phyloP scores from a whole-genome alignment of 2,329 filamentous ascomycete species.

The Hirsutella thompsonii region DNA sequence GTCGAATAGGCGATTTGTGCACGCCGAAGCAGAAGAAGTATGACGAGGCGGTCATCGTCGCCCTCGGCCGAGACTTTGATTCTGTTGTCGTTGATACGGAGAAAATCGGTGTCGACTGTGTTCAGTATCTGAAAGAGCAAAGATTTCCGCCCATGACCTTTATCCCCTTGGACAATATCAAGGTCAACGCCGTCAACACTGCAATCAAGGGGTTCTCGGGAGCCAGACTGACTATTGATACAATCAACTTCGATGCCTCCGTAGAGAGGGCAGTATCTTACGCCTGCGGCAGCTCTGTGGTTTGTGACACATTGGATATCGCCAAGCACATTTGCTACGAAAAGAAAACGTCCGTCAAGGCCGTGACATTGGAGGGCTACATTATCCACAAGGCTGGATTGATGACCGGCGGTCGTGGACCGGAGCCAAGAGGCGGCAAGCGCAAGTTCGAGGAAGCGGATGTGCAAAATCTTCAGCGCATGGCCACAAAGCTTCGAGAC shows the following conservation, averaged over 20 bases:
- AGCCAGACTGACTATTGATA: constrained; percentile 84
- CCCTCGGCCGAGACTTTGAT: constrained; percentile 86
- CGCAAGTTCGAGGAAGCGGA: constrained; percentile 84
- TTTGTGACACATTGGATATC: constrained; percentile 77
- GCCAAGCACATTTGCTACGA: constrained; percentile 86
- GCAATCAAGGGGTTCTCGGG: constrained; percentile 81
- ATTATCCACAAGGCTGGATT: constrained; percentile 93
- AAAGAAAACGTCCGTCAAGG: constrained; percentile 76
- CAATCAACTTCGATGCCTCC: constrained; percentile 81
- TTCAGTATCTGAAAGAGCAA: constrained; percentile 86
- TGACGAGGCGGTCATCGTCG: constrained; percentile 82
- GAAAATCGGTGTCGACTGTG: constrained; percentile 86
- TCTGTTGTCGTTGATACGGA: constrained; percentile 91
- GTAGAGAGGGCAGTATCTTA: constrained; percentile 89
- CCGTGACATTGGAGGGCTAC: constrained; percentile 87
- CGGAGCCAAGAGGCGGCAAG: constrained; percentile 59
- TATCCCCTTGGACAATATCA: constrained; percentile 93
- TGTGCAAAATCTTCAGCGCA: constrained; percentile 68
- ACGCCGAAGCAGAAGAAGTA: constrained; percentile 96
- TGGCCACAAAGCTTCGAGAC: constrained; percentile 61
- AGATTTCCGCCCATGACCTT: constrained; percentile 82
- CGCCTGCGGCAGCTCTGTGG: constrained; percentile 86
- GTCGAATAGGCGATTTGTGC: constrained; percentile 81
- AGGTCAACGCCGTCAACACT: constrained; percentile 81
- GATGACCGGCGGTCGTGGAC: constrained; percentile 89